Evolutionary conservation across 106 monocot genomes (phyloP), one percentile per base, ranked within the genome.

Genomic region (Dioscorea zingiberensis): DNA sequence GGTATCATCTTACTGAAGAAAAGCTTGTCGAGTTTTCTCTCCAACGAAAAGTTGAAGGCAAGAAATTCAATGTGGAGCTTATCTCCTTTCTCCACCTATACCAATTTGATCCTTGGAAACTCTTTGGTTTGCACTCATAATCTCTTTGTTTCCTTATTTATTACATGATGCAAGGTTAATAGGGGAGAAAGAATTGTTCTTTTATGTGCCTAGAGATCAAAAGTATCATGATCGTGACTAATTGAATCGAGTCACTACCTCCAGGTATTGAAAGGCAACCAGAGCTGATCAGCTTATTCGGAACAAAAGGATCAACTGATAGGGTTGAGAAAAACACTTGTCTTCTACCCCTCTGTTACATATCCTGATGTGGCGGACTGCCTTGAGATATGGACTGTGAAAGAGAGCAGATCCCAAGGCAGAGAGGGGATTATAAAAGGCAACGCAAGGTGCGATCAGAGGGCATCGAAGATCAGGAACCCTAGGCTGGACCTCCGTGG

Each of bases 151-250:
- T 7, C 13, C 9, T 47, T 13, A 47, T 8, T 47, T 47, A 13
- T 7, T 47, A 13, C 46, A 8, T 47, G 13, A 47, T 47, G 7
- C 46, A 47, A 47, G 46, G 9, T 47, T 47, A 8, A 47, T 47
- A 47, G 81, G 81, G 27, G 81, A 81, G 73, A 82, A 82, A 46
- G 81, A 82, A 54, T 82, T 76, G 81, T 82, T 73, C 77, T 82
- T 82, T 48, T 82, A 82, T 22, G 81, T 82, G 4, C 81, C 81
- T 1, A 54, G 81, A 60, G 81, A 82, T 24, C 15, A 77, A 21
- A 82, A 82, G 77, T 82, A 82, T 27, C 22, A 77, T 21, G 77
- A 82, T 48, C 77, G 81, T 11, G 77, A 82, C n/a, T 29, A 77
- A 26, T 77, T 77, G 0, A 82, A 82, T 69, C 73, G 81, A 15